Base-by-base conservation (phyloP, 2,329 filamentous ascomycete genomes). In the Penicillium sp. region DNA sequence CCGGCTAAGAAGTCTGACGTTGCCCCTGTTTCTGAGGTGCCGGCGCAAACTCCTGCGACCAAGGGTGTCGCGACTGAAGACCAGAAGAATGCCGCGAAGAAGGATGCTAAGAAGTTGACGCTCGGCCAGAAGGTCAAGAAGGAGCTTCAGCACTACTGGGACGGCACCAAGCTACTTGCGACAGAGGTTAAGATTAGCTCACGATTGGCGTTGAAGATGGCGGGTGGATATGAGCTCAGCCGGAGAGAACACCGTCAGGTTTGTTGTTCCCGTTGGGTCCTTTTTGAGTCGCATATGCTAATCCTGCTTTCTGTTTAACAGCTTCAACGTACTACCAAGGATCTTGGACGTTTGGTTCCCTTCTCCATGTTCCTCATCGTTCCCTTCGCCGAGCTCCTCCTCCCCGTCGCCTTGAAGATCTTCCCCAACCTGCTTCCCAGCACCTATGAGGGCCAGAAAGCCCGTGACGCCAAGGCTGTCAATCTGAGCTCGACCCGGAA, bases 331-430 rank as follows among this genome's bases (percentile, higher is more conserved):
- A 99, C 94, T 10, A 90, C 96, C 14, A 90, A 95, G 73, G 94
- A 99, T 76, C 81, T 99, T 42, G 91, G 85, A 30, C 92, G 94
- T 14, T 78, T 99, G 53, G 89, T 99, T 13, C 94, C 94, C 14
- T 99, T 99, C 74, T 95, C 92, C 7, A 88, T 96, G 62, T 99
- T 99, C 74, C 83, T 99, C 64, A 92, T 99, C 61, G 91, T 99
- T 35, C 94, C 94, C 1, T 95, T 99, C 61, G 94, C 92, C 52
- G 94, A 99, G 76, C 79, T 96, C 31, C 82, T 99, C 40, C 84
- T 97, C 20, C 94, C 94, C 1, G 80, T 99, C 42, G 94, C 92
- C 7, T 81, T 99, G 44, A 95, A 89, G 76, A 78, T 99, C 41
- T 99, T 99, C 83, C 94, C 94, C 71, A 97, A 97, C 74, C 82